Evolutionary conservation across 345 rosid species (phyloP), one percentile per base, ranked within the genome.

Genomic region (Hevea brasiliensis): DNA sequence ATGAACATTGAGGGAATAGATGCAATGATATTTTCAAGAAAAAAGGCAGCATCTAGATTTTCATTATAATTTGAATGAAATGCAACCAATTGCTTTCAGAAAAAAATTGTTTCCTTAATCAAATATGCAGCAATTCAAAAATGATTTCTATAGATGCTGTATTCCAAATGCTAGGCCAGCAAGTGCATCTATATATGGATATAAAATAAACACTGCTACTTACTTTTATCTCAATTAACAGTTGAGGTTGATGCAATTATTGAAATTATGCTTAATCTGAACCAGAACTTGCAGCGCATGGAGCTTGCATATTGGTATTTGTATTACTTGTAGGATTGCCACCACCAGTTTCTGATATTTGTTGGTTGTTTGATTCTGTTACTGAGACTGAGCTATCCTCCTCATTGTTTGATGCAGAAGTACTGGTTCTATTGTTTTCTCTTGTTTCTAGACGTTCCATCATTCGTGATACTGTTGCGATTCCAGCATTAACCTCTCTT

Each of bases 401-500:
- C 59, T 65, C 79, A 74, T 79, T 83, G 77, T 77, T 76, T 77
- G 94, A 76, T 32, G 67, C 85, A 65, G 72, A 79, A 68, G 77
- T 50, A 61, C 48, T 37, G 29, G 48, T 58, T 59, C 42, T 65
- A 56, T 27, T 42, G 35, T 51, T 45, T 8, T 74, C 70, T 59
- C 73, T 21, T 4, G 76, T 48, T 27, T 95, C 98, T 61, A 89
- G 81, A 66, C 78, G 89, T 79, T 89, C 99, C 90, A 89, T 92
- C 94, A 87, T 89, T 71, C 80, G 87, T 20, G 98, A 95, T 56
- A 92, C 94, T 53, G 90, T 85, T 68, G 97, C 94, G 60, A 91
- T 87, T 65, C 98, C 99, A 12, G 91, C 90, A 81, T 83, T 86
- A 62, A 86, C 96, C 82, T 92, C 99, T 86, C 92, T 87, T 83